Percentiles rank a stretch among this genome's conserved stretches.
These are phyloP conservation scores for Dioscorea cayenensis DNA, from an alignment of 116 monocot genomes.

Conservation along the genomic window DNA sequence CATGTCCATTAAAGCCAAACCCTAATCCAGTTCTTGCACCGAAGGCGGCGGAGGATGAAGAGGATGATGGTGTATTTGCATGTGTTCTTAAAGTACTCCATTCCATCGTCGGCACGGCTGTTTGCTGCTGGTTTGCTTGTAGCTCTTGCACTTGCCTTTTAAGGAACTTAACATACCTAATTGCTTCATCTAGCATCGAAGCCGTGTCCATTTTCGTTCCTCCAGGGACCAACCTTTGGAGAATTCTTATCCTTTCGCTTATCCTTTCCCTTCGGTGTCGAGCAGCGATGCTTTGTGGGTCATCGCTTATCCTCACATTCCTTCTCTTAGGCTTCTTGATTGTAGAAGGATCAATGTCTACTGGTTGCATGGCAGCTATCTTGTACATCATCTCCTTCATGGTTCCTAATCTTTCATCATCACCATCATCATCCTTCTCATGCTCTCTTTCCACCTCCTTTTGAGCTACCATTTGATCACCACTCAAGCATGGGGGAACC, in stretches of 20 bases:
- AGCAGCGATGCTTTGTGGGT: constrained; percentile 89
- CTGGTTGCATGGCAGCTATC: constrained; percentile 93
- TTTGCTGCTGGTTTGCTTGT: constrained; percentile 21
- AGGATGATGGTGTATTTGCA: constrained; percentile 14
- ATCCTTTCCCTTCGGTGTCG: constrained; percentile 86
- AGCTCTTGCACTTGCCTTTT: constrained; percentile 78
- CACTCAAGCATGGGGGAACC: background rate
- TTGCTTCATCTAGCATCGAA: constrained; percentile 91
- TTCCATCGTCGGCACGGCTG: background rate
- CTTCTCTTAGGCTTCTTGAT: constrained; percentile 67
- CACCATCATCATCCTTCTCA: constrained; percentile 25
- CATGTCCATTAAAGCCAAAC: constrained; percentile 23
- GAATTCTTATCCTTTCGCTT: constrained; percentile 77
- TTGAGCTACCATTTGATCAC: background rate
- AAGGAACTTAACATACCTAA: constrained; percentile 85
- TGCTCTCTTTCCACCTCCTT: background rate
- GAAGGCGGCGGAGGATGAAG: constrained; percentile 14
- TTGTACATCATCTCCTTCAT: constrained; percentile 99
- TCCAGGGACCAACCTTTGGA: constrained; percentile 83
- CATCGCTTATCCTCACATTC: constrained; percentile 83
- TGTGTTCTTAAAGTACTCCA: background rate
- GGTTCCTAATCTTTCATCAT: constrained; percentile 41
- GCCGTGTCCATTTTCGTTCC: constrained; percentile 97
- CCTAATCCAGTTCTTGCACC: constrained; percentile 26
- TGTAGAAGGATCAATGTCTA: constrained; percentile 81